Base-by-base conservation (phyloP, 1,284 basidiomycete species). In the Apiotrichum sp. region DNA sequence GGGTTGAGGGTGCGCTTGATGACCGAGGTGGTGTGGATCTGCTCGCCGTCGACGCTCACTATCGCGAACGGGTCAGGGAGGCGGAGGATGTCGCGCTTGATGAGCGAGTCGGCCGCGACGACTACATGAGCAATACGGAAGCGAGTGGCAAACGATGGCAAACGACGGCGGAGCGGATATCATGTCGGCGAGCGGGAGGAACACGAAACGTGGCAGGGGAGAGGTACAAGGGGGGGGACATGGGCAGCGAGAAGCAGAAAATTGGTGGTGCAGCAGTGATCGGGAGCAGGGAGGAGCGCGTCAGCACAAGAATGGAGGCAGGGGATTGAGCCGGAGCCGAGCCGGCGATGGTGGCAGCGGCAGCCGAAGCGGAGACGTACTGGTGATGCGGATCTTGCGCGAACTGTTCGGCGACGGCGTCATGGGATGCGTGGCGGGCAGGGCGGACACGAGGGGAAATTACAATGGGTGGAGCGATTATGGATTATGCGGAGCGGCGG, bases 61-160 rank as follows among this genome's bases (percentile, higher is more conserved):
- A 96, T 89, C 10, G 92, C 91, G 70, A 96, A 96, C 14, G 93
- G 92, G 71, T 93, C 91, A 1, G 92, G 92, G 8, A 95, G 84
- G 52, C 90, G 83, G 70, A 93, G 92, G 58, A 93, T 87, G 79
- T 93, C 89, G 47, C 90, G 85, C 79, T 93, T 93, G 58, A 87
- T 86, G 35, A 93, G 80, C 39, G 87, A 87, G 74, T 92, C 90
- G 45, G 89, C 89, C 49, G 90, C 90, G 61, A 93, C 90, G 62
- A 91, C 89, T 91, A 73, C 50, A 1, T 22, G 16, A 41, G 13
- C n/a, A 31, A 47, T 22, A 31, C 5, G 44, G 29, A 22, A 44
- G 6, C 16, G 42, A 43, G n/a, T 22, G 42, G 42, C 10, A 11
- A 49, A 22, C 11, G 32, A 34, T 33, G 40, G 32, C 4, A 13